Evolutionary conservation across 495 filamentous ascomycete species (phyloP).

Genomic region (Aspergillus cavernicola): DNA sequence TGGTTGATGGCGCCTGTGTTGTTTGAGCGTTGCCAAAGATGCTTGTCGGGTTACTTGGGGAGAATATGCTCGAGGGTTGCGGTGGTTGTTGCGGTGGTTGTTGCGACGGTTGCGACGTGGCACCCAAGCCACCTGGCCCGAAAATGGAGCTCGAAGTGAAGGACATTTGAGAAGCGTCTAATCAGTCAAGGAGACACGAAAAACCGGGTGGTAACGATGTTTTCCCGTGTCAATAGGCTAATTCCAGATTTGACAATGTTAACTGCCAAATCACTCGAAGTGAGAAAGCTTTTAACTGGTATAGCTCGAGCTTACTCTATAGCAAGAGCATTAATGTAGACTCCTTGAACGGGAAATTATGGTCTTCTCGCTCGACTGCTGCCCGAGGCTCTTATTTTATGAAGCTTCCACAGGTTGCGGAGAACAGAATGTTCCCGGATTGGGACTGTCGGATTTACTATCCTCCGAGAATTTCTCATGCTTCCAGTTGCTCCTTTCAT

Average conservation of each 20-base stretch:
- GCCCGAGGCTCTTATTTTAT: constrained; percentile 9
- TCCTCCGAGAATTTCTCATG: constrained; percentile 6
- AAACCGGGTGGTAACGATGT: not conserved
- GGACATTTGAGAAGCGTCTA: constrained; percentile 17
- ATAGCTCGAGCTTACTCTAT: not conserved
- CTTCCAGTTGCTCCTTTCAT: too few species aligned
- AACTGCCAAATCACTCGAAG: too few species aligned
- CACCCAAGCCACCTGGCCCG: constrained; percentile 31
- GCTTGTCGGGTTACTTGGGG: constrained; percentile 30
- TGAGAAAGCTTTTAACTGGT: not conserved
- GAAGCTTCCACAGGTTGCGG: constrained; percentile 9
- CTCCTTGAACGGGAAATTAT: not conserved
- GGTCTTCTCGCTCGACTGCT: not conserved
- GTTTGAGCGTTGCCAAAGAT: constrained; percentile 24
- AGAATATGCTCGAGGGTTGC: constrained; percentile 31
- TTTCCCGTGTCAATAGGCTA: too few species aligned
- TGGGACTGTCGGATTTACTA: constrained; percentile 14
- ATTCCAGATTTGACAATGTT: too few species aligned
- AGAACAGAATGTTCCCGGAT: not conserved
- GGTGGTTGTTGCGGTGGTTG: constrained; percentile 5
- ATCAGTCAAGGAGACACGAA: not conserved
- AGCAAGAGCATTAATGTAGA: not conserved
- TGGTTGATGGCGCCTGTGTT: constrained; percentile 24
- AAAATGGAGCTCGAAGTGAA: constrained; percentile 32
- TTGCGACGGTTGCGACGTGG: constrained; percentile 21